phyloP scores from a whole-genome alignment of 257 asterid species.

The Penstemon newberryi region DNA sequence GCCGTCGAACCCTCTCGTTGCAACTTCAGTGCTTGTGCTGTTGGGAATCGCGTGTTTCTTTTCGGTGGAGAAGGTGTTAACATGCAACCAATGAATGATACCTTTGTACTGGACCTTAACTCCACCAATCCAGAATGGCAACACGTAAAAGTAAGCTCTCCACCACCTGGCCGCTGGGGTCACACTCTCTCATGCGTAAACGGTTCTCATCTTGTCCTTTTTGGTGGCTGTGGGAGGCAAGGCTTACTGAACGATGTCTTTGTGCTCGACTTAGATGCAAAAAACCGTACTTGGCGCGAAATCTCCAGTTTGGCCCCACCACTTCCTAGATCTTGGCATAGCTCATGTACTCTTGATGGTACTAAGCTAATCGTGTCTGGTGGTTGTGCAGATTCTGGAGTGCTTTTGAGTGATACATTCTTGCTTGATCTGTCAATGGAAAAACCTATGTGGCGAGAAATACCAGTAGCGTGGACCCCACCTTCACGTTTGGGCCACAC shows the following conservation, averaged over 20 bases:
- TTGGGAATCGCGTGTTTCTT: conserved; percentile 85
- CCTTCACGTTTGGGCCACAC: conserved; percentile 95
- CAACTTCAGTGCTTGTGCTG: conserved; percentile 96
- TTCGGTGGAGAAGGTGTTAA: conserved; percentile 98
- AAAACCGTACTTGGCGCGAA: conserved; percentile 84
- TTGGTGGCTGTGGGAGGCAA: conserved; percentile 94
- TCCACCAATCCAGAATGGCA: conserved; percentile 85
- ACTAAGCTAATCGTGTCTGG: conserved; percentile 93
- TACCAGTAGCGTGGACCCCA: conserved; percentile 86
- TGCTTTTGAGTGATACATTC: conserved; percentile 80
- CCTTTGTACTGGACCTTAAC: conserved; percentile 81
- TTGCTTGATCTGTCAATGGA: conserved; percentile 82
- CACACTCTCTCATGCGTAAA: conserved; percentile 94
- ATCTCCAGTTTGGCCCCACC: conserved; percentile 96
- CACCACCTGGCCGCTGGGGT: conserved; percentile 97
- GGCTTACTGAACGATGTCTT: conserved; percentile 93
- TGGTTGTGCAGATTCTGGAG: conserved; percentile 95
- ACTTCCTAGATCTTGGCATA: conserved; percentile 96
- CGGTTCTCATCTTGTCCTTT: conserved; percentile 82
- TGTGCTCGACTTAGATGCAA: conserved; percentile 85
- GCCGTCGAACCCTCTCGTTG: conserved; percentile 93
- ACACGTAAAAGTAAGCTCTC: conserved; percentile 76
- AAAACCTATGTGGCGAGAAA: conserved; percentile 89
- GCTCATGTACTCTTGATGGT: conserved; percentile 96
- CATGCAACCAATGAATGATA: conserved; percentile 95